phyloP scores from a whole-genome alignment of 2,329 filamentous ascomycete genomes.

The Chaetothyriales sp. region DNA sequence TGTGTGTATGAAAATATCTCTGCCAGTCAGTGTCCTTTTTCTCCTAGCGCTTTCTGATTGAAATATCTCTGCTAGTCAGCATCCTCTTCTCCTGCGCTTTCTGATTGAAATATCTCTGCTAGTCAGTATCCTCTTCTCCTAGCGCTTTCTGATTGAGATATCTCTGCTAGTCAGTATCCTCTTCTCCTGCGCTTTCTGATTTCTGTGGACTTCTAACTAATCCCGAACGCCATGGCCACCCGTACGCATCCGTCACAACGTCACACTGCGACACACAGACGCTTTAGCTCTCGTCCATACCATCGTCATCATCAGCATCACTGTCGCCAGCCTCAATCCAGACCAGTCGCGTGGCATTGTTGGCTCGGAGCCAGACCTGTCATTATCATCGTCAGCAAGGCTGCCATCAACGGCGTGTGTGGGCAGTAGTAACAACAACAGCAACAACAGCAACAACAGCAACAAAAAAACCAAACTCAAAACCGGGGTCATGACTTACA shows the following conservation, averaged over 20 bases:
- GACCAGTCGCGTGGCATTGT: constrained; percentile 55
- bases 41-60: background rate
- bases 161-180: background rate
- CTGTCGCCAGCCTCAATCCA: constrained; percentile 50
- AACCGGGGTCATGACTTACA: constrained; percentile 53
- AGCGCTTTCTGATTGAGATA: background rate
- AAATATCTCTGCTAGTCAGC: no score
- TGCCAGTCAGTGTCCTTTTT: background rate
- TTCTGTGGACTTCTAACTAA: no score
- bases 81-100: background rate
- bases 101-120: no score
- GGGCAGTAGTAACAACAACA: background rate
- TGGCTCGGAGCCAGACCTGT: constrained; percentile 67
- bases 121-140: background rate
- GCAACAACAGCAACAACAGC: no score
- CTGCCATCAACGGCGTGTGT: background rate
- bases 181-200: background rate
- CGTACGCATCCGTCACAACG: background rate
- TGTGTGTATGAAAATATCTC: background rate
- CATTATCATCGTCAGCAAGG: constrained; percentile 26
- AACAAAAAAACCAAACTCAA: no score
- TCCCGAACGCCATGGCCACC: background rate
- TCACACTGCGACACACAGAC: no score
- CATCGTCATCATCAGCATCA: constrained; percentile 28
- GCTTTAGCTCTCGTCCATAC: constrained; percentile 4